phyloP scores from a whole-genome alignment of 176 grass and related monocot genomes.

The Avena sativa region DNA sequence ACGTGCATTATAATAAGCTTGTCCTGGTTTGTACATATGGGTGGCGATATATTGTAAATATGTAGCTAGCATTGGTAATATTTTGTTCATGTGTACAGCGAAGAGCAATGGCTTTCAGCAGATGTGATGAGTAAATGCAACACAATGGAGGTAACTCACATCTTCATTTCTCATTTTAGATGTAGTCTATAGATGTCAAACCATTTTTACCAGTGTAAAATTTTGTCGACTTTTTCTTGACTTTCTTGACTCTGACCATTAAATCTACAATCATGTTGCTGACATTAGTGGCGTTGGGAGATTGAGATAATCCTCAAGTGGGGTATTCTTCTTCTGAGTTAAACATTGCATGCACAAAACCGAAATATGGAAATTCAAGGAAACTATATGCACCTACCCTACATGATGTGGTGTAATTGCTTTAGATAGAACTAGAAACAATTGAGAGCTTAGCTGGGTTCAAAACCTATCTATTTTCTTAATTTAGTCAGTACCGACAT shows the following conservation, averaged over 20 bases:
- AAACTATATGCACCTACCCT: not conserved
- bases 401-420: not conserved
- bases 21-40: no score
- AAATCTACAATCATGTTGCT: not conserved
- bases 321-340: not conserved
- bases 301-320: not conserved
- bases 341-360: not conserved
- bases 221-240: not conserved
- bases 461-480: not conserved
- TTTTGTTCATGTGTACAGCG: no score
- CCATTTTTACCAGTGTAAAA: not conserved
- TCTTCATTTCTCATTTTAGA: not conserved
- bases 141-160: slow-evolving; percentile 48
- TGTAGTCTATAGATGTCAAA: not conserved
- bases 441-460: not conserved
- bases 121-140: slow-evolving; percentile 46
- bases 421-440: not conserved
- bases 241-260: not conserved
- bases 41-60: no score
- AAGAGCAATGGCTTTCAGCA: not conserved
- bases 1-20: no score
- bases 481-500: not conserved
- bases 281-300: not conserved
- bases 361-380: not conserved
- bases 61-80: no score